Conservation (phyloP, 2,329 filamentous ascomycete genomes). For the Herpotrichia juniperi region DNA sequence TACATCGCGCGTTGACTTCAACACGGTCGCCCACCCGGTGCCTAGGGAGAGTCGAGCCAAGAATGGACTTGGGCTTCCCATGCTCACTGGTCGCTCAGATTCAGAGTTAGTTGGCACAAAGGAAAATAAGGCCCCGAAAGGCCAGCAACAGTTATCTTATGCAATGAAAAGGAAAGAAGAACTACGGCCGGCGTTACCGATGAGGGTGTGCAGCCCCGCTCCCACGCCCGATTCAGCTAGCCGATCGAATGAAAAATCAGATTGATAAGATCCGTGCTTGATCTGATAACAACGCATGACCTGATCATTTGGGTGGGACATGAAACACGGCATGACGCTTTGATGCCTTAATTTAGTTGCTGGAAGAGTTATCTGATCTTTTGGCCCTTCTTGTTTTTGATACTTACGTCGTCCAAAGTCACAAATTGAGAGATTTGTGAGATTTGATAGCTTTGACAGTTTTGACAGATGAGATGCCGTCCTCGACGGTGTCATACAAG, state of each 20-base stretch:
- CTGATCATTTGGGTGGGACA: not conserved
- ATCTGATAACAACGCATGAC: not conserved
- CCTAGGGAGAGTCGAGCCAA: not conserved
- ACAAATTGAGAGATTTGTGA: no score
- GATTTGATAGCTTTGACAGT: no score
- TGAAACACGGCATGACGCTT: not conserved
- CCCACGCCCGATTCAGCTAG: not conserved
- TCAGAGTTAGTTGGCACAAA: not conserved
- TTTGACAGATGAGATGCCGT: not conserved
- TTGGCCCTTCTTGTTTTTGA: no score
- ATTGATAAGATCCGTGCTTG: not conserved
- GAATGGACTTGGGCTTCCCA: not conserved
- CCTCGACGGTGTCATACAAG: not conserved
- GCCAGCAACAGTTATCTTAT: not conserved
- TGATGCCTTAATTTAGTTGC: not conserved
- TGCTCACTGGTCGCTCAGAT: not conserved
- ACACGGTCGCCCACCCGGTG: constrained; percentile 9
- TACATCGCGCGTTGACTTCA: constrained; percentile 11
- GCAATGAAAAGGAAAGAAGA: no score
- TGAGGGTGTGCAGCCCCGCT: not conserved
- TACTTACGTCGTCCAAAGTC: no score
- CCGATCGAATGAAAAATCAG: not conserved
- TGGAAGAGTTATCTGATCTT: no score
- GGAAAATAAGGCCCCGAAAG: not conserved
- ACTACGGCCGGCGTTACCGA: no score